Evolutionary conservation across 2,329 filamentous ascomycete genomes (phyloP).

Genomic region (Pezicula neosporulosa): DNA sequence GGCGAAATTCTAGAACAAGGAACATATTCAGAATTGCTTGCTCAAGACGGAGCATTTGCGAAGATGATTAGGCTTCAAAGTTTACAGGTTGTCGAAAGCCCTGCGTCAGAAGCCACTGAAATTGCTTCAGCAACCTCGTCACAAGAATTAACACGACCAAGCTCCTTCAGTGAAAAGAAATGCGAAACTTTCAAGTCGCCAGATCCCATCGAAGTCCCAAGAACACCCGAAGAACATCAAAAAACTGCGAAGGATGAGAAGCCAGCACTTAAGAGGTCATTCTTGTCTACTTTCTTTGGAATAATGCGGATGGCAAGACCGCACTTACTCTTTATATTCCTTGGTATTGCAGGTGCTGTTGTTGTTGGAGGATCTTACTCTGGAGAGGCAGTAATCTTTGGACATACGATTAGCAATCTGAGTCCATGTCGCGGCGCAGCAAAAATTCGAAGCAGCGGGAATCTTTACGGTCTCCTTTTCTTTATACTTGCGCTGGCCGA

Average conservation of each 20-base stretch:
- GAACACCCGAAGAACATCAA: too few relatives aligned
- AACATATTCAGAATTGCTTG: conserved; percentile 76
- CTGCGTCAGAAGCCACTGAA: background rate
- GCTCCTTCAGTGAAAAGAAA: too few relatives aligned
- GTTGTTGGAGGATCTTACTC: conserved; percentile 54
- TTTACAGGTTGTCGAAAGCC: background rate
- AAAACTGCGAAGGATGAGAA: too few relatives aligned
- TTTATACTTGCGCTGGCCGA: conserved; percentile 52
- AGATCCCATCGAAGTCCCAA: too few relatives aligned
- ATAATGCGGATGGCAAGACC: background rate
- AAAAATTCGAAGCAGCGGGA: conserved; percentile 23
- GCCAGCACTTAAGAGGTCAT: background rate
- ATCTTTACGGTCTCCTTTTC: conserved; percentile 36
- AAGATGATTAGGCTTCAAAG: background rate
- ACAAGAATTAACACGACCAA: background rate
- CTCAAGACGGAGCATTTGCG: conserved; percentile 58
- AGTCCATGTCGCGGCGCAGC: conserved; percentile 39
- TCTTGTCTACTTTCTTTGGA: background rate
- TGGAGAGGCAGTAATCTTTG: conserved; percentile 53
- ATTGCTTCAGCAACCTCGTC: background rate
- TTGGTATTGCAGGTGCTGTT: conserved; percentile 40
- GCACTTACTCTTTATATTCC: conserved; percentile 20
- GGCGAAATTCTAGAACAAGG: conserved; percentile 92
- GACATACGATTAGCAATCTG: conserved; percentile 44
- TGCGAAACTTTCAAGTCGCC: too few relatives aligned